Percentiles rank a stretch among this genome's conserved stretches.
Evolutionary conservation across 2,329 filamentous ascomycete species (phyloP).

Genomic region (Paraphaeosphaeria sporulosa): DNA sequence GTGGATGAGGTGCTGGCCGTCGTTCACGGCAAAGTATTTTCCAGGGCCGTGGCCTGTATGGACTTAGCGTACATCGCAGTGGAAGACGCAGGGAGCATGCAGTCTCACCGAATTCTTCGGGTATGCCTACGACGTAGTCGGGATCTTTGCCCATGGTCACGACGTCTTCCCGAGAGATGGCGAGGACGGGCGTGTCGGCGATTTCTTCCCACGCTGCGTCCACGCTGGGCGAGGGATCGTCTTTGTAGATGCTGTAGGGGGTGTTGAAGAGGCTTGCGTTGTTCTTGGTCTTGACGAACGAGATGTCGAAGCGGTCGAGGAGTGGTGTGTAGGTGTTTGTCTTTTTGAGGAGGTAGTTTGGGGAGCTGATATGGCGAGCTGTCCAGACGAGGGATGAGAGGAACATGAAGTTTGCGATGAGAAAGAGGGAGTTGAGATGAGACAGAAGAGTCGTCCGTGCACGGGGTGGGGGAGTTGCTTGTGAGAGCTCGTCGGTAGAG

Average conservation of each 20-base stretch:
- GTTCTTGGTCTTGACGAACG: conserved; percentile 3
- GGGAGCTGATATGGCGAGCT: neutral
- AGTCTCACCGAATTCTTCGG: conserved; percentile 10
- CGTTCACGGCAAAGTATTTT: conserved; percentile 14
- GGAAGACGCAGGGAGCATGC: neutral
- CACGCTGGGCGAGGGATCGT: conserved; percentile 13
- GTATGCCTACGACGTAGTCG: conserved; percentile 10
- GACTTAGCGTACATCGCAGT: neutral
- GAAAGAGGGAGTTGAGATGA: conserved; percentile 7
- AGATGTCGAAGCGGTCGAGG: conserved; percentile 4
- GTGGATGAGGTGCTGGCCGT: conserved; percentile 18
- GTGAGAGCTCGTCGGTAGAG: conserved; percentile 1
- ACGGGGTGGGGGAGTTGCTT: neutral
- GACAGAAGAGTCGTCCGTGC: neutral
- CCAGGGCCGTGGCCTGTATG: conserved; percentile 12
- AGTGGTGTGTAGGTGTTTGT: neutral
- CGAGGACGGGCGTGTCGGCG: conserved; percentile 2
- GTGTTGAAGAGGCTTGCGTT: conserved; percentile 20
- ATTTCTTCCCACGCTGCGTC: conserved; percentile 20
- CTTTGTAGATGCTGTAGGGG: conserved; percentile 20
- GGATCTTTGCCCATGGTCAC: conserved; percentile 17
- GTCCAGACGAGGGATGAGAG: conserved; percentile 3
- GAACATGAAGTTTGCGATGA: conserved; percentile 4
- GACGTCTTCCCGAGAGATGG: conserved; percentile 9
- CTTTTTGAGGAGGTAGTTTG: conserved; percentile 11